Conservation (phyloP, 2,329 filamentous ascomycete genomes). For the Ophiocordyceps sinensis region DNA sequence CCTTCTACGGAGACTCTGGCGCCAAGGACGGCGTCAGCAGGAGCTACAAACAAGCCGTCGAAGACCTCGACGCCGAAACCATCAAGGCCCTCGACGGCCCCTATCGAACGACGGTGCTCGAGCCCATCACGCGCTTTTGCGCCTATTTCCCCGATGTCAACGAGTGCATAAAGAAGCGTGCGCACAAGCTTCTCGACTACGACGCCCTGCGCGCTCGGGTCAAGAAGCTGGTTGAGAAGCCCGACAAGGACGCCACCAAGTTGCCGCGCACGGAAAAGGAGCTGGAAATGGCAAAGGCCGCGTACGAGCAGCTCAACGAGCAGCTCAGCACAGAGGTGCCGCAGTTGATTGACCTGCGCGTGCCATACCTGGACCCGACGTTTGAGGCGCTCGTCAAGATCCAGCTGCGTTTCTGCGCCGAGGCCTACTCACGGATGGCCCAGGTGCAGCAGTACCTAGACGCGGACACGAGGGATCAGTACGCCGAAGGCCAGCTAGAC, state of each 20-base stretch:
- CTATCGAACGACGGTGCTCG: constrained; percentile 84
- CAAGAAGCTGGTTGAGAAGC: constrained; percentile 94
- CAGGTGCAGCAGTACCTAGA: constrained; percentile 98
- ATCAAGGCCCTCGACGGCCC: constrained; percentile 97
- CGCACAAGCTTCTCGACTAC: constrained; percentile 97
- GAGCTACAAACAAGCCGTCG: constrained; percentile 96
- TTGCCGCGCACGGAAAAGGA: constrained; percentile 93
- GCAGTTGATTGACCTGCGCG: constrained; percentile 89
- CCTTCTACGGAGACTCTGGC: constrained; percentile 94
- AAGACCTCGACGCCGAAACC: constrained; percentile 93
- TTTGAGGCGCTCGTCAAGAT: constrained; percentile 99
- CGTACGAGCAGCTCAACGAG: constrained; percentile 95
- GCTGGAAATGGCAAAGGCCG: constrained; percentile 80
- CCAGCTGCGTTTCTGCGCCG: constrained; percentile 90
- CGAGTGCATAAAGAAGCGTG: constrained; percentile 97
- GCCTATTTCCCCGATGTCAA: constrained; percentile 99
- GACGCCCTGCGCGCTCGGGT: constrained; percentile 91
- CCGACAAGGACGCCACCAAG: constrained; percentile 96
- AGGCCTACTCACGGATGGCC: constrained; percentile 95
- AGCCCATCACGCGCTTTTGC: constrained; percentile 92
- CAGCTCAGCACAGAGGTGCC: constrained; percentile 87
- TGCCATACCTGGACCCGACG: constrained; percentile 90
- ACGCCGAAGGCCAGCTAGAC: constrained; percentile 85
- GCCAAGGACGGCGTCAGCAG: constrained; percentile 89
- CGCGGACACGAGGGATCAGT: constrained; percentile 88